Conservation (phyloP, 352 stramenopile species). For the Phytophthora cactorum region DNA sequence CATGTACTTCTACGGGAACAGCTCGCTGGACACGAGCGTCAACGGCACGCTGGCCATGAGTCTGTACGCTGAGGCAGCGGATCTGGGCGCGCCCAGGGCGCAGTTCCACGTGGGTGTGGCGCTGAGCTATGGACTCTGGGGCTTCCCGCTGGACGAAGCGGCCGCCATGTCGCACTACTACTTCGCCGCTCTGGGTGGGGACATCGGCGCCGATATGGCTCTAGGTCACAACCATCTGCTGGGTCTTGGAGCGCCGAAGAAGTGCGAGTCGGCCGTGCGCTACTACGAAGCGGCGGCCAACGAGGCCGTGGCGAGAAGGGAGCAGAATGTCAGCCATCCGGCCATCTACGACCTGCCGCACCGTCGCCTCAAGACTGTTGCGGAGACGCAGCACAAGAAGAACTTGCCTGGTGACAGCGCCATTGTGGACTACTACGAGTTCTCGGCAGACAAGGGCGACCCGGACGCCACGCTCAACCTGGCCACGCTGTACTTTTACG, state of each 20-base stretch:
- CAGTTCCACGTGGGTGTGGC: slow-evolving; percentile 90
- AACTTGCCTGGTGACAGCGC: slow-evolving; percentile 75
- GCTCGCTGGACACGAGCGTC: slow-evolving; percentile 56
- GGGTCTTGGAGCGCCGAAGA: slow-evolving; percentile 75
- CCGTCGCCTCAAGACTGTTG: slow-evolving; percentile 73
- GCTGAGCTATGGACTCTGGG: slow-evolving; percentile 84
- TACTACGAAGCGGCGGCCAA: slow-evolving; percentile 92
- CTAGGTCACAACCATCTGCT: slow-evolving; percentile 83
- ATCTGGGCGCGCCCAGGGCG: slow-evolving; percentile 60
- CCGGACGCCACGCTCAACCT: slow-evolving; percentile 82
- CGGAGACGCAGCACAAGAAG: slow-evolving; percentile 83
- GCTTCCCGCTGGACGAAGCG: slow-evolving; percentile 64
- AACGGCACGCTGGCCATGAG: slow-evolving; percentile 79
- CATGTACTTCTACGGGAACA: slow-evolving; percentile 84
- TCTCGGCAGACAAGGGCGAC: slow-evolving; percentile 90
- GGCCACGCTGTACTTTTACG: slow-evolving; percentile 89
- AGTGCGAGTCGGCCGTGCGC: slow-evolving; percentile 82
- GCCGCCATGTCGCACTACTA: slow-evolving; percentile 83
- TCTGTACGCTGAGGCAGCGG: slow-evolving; percentile 69
- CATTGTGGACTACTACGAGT: slow-evolving; percentile 92
- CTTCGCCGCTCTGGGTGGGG: slow-evolving; percentile 78
- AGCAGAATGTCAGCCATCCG: slow-evolving; percentile 59
- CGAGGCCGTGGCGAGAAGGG: slow-evolving; percentile 67
- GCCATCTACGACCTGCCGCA: slow-evolving; percentile 78
- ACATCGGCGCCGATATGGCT: slow-evolving; percentile 72